A percentile compares a stretch with the other conserved stretches of the same genome.
phyloP scores from a whole-genome alignment of 169 alveolate species.

The Miamiensis avidus region DNA sequence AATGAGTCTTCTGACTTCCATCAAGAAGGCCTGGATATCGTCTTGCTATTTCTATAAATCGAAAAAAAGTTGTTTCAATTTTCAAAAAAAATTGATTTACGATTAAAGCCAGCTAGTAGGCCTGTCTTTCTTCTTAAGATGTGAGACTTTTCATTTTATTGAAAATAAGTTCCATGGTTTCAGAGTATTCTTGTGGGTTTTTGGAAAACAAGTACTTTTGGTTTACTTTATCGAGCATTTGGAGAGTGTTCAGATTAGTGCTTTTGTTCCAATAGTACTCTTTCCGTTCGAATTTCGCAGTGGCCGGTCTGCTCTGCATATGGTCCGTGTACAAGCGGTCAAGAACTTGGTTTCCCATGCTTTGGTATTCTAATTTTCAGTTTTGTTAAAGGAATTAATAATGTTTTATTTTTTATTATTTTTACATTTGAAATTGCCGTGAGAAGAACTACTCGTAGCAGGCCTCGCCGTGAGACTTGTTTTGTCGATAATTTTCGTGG shows the following conservation, averaged over 20 bases:
- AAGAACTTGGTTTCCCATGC: too few species aligned
- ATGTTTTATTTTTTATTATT: too few species aligned
- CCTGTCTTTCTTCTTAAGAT: neutral
- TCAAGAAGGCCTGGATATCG: neutral
- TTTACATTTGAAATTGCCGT: too few species aligned
- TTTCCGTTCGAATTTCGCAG: too few species aligned
- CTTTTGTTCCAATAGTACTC: neutral
- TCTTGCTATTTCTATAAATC: neutral
- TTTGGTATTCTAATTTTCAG: too few species aligned
- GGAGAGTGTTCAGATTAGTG: neutral
- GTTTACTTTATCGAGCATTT: neutral
- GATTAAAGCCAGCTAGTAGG: neutral
- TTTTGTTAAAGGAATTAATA: too few species aligned
- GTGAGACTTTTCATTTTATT: neutral
- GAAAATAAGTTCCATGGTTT: neutral
- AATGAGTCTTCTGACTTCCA: neutral
- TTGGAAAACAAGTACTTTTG: neutral
- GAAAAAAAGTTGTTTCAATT: too few species aligned
- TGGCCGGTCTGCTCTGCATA: too few species aligned
- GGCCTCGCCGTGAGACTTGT: too few species aligned
- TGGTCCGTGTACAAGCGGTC: too few species aligned
- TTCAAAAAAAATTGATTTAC: neutral
- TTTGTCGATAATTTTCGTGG: neutral
- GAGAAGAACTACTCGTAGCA: too few species aligned
- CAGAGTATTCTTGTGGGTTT: neutral